Conservation (phyloP, 2,329 filamentous ascomycete genomes). For the Colletotrichum neosansevieriae region DNA sequence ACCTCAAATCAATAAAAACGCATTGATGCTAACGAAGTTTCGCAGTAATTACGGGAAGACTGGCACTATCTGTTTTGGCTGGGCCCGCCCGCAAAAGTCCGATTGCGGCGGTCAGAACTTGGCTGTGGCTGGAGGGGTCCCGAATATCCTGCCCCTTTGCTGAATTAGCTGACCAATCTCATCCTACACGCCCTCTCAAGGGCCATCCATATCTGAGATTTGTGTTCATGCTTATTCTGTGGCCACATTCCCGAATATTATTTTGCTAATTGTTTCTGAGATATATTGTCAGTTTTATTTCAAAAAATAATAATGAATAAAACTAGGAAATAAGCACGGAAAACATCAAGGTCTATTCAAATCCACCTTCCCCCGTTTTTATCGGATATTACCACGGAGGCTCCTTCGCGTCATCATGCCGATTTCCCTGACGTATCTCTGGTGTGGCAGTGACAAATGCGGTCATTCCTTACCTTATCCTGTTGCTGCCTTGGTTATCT, state of each 20-base stretch:
- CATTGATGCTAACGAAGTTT: too few relatives aligned
- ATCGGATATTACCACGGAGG: constrained; percentile 13
- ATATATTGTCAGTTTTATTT: not conserved
- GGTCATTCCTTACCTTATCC: too few relatives aligned
- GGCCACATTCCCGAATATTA: constrained; percentile 9
- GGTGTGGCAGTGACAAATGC: not conserved
- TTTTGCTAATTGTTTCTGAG: not conserved
- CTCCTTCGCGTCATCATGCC: not conserved
- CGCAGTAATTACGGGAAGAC: too few relatives aligned
- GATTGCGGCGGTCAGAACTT: too few relatives aligned
- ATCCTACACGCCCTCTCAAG: constrained; percentile 23
- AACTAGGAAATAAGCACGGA: not conserved
- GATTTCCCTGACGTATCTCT: constrained; percentile 1
- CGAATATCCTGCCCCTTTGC: too few relatives aligned
- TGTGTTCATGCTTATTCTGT: constrained; percentile 39
- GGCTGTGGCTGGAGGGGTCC: too few relatives aligned
- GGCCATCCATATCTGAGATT: constrained; percentile 33
- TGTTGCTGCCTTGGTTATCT: too few relatives aligned
- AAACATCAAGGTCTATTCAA: not conserved
- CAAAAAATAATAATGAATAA: not conserved
- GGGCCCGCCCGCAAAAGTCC: too few relatives aligned
- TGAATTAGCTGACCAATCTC: constrained; percentile 13
- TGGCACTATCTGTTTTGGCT: too few relatives aligned
- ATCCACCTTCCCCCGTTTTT: constrained; percentile 1
- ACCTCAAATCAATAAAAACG: too few relatives aligned